phyloP scores from a whole-genome alignment of 106 monocot genomes.

The Dioscorea dumetorum region DNA sequence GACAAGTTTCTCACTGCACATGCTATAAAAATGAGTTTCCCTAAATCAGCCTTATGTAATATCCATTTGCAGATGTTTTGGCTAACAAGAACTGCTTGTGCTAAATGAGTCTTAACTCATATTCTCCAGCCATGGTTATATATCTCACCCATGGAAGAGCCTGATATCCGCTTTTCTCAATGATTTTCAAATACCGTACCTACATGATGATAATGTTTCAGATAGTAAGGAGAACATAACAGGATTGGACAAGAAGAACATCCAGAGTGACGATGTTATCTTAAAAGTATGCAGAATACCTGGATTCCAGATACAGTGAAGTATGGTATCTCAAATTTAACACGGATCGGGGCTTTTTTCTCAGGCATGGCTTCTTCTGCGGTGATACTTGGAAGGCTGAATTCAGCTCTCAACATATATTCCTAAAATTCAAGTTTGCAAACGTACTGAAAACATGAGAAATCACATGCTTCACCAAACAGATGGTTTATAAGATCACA shows the following conservation, averaged over 20 bases:
- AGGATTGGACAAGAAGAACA: not conserved
- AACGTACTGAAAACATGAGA: not conserved
- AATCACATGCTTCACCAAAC: too few relatives aligned
- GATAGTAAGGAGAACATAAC: too few relatives aligned
- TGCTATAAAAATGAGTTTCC: too few relatives aligned
- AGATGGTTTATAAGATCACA: not conserved
- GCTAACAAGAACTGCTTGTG: too few relatives aligned
- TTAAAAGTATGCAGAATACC: constrained; percentile 27
- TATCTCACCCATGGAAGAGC: constrained; percentile 96
- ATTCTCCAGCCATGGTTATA: constrained; percentile 97
- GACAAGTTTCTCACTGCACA: too few relatives aligned
- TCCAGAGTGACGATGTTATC: not conserved
- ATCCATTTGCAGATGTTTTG: too few relatives aligned
- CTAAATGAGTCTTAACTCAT: constrained; percentile 81
- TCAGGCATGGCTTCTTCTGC: constrained; percentile 76
- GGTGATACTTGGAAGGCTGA: constrained; percentile 87
- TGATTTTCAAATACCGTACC: constrained; percentile 94
- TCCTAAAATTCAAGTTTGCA: constrained; percentile 35
- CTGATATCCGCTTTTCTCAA: constrained; percentile 96
- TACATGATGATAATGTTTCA: constrained; percentile 6
- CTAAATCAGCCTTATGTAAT: too few relatives aligned
- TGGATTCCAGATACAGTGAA: constrained; percentile 95
- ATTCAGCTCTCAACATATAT: constrained; percentile 93
- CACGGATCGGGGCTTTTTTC: constrained; percentile 90
- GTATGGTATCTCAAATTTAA: constrained; percentile 98